phyloP scores from a whole-genome alignment of 2,329 filamentous ascomycete genomes.

The Phialemonium atrogriseum region DNA sequence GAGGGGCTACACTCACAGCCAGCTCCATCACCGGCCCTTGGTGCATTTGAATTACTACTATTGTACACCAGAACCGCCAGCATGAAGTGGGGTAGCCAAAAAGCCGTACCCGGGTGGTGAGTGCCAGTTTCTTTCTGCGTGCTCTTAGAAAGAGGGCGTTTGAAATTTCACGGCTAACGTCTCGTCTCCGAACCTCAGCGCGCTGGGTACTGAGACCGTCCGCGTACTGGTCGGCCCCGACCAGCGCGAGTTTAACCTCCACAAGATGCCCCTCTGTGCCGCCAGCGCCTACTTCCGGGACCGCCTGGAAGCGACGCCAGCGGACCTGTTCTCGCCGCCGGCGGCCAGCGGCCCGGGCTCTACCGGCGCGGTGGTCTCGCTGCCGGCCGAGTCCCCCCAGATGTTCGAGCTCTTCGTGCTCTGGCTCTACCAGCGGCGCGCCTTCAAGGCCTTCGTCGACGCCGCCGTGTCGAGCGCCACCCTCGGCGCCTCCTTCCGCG shows the following conservation, averaged over 20 bases:
- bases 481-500: slow-evolving; percentile 8
- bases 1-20: no score
- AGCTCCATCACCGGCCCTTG: no score
- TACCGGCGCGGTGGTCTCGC: slow-evolving; percentile 21
- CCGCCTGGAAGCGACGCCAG: slow-evolving; percentile 29
- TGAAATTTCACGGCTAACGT: neutral
- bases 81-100: slow-evolving; percentile 12
- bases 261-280: slow-evolving; percentile 33
- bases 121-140: no score
- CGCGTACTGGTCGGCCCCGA: slow-evolving; percentile 20
- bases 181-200: slow-evolving; percentile 4
- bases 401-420: slow-evolving; percentile 46
- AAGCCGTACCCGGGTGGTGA: slow-evolving; percentile 10
- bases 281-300: slow-evolving; percentile 40
- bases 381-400: slow-evolving; percentile 37
- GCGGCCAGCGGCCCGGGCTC: slow-evolving; percentile 1
- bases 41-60: neutral
- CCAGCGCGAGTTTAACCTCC: slow-evolving; percentile 21
- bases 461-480: slow-evolving; percentile 23
- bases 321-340: slow-evolving; percentile 12
- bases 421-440: slow-evolving; percentile 38
- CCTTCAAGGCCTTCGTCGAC: slow-evolving; percentile 36
- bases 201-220: slow-evolving; percentile 15
- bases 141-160: no score
- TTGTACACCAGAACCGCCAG: slow-evolving; percentile 1